Base-by-base conservation (phyloP, 2,329 filamentous ascomycete genomes). In the Hansfordia pulvinata region DNA sequence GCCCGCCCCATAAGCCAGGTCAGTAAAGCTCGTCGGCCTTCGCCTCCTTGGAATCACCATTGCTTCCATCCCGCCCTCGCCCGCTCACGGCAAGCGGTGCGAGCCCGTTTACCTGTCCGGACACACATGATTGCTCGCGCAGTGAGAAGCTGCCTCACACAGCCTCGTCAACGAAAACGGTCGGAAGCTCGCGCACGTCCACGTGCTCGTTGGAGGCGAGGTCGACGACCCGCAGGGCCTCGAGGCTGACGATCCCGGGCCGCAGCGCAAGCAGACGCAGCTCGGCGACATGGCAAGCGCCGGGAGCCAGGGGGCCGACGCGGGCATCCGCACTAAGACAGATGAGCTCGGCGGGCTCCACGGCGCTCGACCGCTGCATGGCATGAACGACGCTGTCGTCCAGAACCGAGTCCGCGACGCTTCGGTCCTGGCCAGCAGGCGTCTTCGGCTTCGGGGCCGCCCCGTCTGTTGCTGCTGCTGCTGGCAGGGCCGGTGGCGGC, bases 241-340 rank as follows among this genome's bases (percentile, higher is more conserved):
- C 81, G 3, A 88, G 50, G n/a, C 65, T 63, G 17, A 82, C 61
- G 17, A 82, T 63, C 1, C 81, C 82, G 25, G 68, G 60, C 28
- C 58, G 56, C 27, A 85, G 53, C 4, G 80, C 74, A 28, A 85
- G 55, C 37, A 88, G 85, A 37, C 70, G 69, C 38, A 88, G 48
- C 46, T 82, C 76, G 2, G 71, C 73, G 19, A 77, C 76, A 40
- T 84, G 79, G 42, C 79, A 86, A 7, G 78, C 73, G 3, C 70
- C 71, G 1, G 81, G 71, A 15, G 73, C 68, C 19, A 90, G 54
- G 17, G 79, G 78, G 1, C 81, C 81, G 17, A 86, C 67, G 17
- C 78, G 62, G 14, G 76, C 69, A 47, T 86, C 80, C 4, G 79
- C 75, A 31, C 74, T 84, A 26, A 86, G 55, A 41, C 76, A 84